These are phyloP conservation scores for Brasenia schreberi DNA, from an alignment of 164 flowering plant genomes.

Conservation along the genomic window DNA sequence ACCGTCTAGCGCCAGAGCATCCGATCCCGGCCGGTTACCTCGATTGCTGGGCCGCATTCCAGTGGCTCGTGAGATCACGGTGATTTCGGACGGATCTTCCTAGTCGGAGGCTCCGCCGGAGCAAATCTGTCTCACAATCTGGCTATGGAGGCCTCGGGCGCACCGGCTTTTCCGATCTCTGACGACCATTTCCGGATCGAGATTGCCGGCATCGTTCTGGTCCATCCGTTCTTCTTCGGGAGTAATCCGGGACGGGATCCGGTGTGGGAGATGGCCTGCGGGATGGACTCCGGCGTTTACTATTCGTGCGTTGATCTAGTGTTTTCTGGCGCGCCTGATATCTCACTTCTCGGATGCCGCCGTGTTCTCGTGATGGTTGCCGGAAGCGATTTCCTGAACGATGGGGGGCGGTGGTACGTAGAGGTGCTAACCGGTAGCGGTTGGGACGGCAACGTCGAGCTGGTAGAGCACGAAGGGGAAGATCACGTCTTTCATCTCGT, in stretches of 20 bases:
- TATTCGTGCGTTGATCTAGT: slow-evolving; percentile 20
- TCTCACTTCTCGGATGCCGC: slow-evolving; percentile 12
- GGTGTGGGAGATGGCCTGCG: slow-evolving; percentile 11
- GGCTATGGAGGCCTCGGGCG: slow-evolving; percentile 15
- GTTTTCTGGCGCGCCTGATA: slow-evolving; percentile 6
- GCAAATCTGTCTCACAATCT: slow-evolving; percentile 24
- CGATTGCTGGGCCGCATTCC: slow-evolving; percentile 26
- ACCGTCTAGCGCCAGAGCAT: slow-evolving; percentile 25
- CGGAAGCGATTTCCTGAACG: slow-evolving; percentile 25
- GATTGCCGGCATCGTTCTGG: not conserved
- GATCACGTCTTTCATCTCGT: slow-evolving; percentile 29
- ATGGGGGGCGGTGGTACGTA: slow-evolving; percentile 16
- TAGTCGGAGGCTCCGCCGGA: slow-evolving; percentile 32
- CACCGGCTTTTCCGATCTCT: not conserved
- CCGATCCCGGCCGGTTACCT: slow-evolving; percentile 28
- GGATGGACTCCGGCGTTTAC: slow-evolving; percentile 8
- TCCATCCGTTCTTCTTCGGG: not conserved
- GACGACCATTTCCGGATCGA: not conserved
- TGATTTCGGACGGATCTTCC: slow-evolving; percentile 17
- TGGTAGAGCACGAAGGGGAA: slow-evolving; percentile 20
- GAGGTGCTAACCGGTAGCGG: slow-evolving; percentile 18
- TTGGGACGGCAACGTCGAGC: slow-evolving; percentile 26
- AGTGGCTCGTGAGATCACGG: slow-evolving; percentile 20
- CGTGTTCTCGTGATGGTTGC: slow-evolving; percentile 25
- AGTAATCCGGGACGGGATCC: not conserved